phyloP scores from a whole-genome alignment of 345 rosid genomes.

The Conringia planisiliqua region DNA sequence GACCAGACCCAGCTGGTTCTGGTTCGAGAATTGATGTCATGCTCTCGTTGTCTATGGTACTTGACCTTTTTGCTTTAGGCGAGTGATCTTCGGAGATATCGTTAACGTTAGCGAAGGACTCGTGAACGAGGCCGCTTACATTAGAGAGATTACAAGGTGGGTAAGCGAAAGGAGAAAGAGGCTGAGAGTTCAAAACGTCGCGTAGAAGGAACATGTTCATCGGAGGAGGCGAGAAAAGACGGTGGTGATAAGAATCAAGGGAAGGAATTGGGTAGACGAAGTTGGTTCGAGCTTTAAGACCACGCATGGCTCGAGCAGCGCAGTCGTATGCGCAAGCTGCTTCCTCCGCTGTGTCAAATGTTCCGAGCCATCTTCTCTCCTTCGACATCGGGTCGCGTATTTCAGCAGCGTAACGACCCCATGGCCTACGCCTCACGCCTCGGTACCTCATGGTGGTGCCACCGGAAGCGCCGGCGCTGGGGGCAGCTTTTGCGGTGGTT shows the following conservation, averaged over 20 bases:
- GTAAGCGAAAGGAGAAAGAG: constrained; percentile 29
- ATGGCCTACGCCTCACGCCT: constrained; percentile 91
- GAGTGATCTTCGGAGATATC: constrained; percentile 21
- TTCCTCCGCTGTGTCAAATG: constrained; percentile 96
- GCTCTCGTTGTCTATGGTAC: constrained; percentile 18
- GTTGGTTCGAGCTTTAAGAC: constrained; percentile 88
- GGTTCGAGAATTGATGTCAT: constrained; percentile 47
- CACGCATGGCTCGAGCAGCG: constrained; percentile 94
- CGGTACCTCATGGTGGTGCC: constrained; percentile 73
- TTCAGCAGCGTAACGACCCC: constrained; percentile 99
- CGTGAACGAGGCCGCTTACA: constrained; percentile 15
- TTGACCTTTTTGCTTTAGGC: constrained; percentile 32
- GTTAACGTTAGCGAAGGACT: background rate
- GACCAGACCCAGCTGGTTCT: constrained; percentile 69
- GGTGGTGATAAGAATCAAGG: constrained; percentile 28
- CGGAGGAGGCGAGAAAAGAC: constrained; percentile 37
- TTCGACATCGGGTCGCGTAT: constrained; percentile 89
- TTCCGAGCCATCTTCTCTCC: constrained; percentile 95
- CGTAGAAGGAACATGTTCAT: constrained; percentile 59
- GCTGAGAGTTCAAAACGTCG: constrained; percentile 43
- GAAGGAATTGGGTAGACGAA: constrained; percentile 61
- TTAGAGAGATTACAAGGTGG: constrained; percentile 6
- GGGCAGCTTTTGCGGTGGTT: constrained; percentile 35
- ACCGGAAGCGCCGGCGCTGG: constrained; percentile 35
- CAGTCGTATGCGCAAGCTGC: constrained; percentile 94